Conservation (phyloP, 176 grass and related monocot genomes). For the Bolboschoenus planiculmis region DNA sequence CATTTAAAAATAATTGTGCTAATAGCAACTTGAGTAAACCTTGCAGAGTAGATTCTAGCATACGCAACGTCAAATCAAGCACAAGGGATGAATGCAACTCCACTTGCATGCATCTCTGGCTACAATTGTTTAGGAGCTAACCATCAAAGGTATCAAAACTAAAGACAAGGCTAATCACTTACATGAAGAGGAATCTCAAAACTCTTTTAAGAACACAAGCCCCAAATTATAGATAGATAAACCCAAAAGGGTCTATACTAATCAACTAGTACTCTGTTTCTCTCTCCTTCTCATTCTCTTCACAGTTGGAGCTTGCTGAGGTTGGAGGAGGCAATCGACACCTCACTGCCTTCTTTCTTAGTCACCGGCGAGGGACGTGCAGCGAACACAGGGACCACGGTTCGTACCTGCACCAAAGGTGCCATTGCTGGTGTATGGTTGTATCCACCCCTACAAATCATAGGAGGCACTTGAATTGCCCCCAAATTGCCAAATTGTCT, state of each 20-base stretch:
- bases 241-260: constrained; percentile 18
- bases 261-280: not conserved
- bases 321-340: constrained; percentile 6
- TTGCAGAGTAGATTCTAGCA: not conserved
- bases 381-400: constrained; percentile 59
- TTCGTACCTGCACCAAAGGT: constrained; percentile 61
- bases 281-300: not conserved
- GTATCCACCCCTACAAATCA: constrained; percentile 24
- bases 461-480: constrained; percentile 16
- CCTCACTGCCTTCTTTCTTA: constrained; percentile 23
- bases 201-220: not conserved
- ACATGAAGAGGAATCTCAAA: constrained; percentile 11
- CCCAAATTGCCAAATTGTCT: constrained; percentile 23
- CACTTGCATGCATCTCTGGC: not conserved
- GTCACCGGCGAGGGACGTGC: constrained; percentile 26
- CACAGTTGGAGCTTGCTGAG: constrained; percentile 14
- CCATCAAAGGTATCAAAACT: constrained; percentile 10
- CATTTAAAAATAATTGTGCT: not conserved
- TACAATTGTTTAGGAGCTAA: constrained; percentile 3
- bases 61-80: constrained; percentile 4
- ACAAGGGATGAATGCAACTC: not conserved
- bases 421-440: constrained; percentile 14
- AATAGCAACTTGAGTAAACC: not conserved
- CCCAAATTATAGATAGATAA: not conserved
- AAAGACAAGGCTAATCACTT: constrained; percentile 10